These are phyloP conservation scores for Colletotrichum agaves DNA, from an alignment of 2,329 filamentous ascomycete genomes.

Conservation along the genomic window DNA sequence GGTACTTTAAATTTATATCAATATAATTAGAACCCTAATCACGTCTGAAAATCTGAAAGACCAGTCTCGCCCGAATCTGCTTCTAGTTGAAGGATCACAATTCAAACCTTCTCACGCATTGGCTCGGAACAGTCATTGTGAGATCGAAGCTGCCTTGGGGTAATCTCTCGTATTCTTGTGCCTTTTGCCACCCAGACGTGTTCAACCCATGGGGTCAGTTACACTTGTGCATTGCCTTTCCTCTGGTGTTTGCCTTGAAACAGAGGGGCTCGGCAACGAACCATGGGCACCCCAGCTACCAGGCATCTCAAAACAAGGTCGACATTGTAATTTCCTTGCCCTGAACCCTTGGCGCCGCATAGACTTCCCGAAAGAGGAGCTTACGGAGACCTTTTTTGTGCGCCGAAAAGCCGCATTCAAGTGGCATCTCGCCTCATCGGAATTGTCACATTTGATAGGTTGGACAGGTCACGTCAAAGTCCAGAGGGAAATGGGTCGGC, in stretches of 20 bases:
- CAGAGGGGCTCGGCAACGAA: neutral
- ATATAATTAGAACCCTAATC: no score
- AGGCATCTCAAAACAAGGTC: neutral
- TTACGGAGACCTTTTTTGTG: neutral
- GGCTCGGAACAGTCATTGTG: no score
- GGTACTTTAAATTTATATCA: no score
- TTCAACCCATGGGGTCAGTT: no score
- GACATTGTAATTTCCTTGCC: neutral
- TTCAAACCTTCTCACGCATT: no score
- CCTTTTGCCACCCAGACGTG: no score
- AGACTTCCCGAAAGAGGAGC: conserved; percentile 4
- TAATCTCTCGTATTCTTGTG: no score
- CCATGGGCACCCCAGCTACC: neutral
- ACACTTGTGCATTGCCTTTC: conserved; percentile 1
- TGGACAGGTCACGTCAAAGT: conserved; percentile 5
- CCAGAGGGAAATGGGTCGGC: neutral
- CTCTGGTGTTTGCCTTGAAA: conserved; percentile 28
- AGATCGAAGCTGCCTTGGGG: neutral
- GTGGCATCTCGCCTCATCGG: conserved; percentile 20
- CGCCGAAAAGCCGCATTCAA: conserved; percentile 14
- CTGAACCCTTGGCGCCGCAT: neutral
- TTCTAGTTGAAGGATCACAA: no score
- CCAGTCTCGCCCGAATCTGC: no score
- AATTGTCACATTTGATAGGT: conserved; percentile 8
- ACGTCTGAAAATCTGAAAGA: no score